phyloP scores from a whole-genome alignment of 1,284 basidiomycete genomes.

The Boletus sp. region DNA sequence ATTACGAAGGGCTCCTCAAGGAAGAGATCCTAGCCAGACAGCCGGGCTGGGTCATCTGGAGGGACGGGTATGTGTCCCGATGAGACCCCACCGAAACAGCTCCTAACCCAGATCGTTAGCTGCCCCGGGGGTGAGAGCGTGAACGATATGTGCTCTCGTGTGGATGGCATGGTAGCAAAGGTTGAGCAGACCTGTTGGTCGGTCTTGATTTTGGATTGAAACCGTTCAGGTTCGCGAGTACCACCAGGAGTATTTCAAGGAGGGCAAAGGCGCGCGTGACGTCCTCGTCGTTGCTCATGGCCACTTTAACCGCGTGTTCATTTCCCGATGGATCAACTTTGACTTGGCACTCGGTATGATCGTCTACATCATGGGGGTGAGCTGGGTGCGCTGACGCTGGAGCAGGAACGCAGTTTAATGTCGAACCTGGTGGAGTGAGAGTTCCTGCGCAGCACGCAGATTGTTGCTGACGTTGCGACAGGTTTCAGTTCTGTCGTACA shows the following conservation, averaged over 20 bases:
- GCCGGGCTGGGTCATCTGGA: constrained; percentile 79
- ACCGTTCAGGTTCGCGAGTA: constrained; percentile 62
- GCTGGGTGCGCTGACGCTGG: constrained; percentile 5
- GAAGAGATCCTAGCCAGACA: constrained; percentile 69
- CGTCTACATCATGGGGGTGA: not conserved
- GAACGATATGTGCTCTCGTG: constrained; percentile 72
- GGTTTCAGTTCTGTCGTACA: constrained; percentile 72
- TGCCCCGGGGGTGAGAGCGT: constrained; percentile 86
- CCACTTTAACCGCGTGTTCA: constrained; percentile 82
- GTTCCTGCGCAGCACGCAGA: not conserved
- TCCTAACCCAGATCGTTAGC: constrained; percentile 34
- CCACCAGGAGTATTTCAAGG: constrained; percentile 69
- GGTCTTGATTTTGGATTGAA: constrained; percentile 2
- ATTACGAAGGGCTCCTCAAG: constrained; percentile 80
- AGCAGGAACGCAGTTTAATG: constrained; percentile 72
- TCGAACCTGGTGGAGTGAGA: constrained; percentile 75
- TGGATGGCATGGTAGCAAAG: constrained; percentile 73
- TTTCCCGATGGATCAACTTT: constrained; percentile 76
- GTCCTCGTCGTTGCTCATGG: constrained; percentile 77
- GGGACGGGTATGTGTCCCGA: constrained; percentile 56
- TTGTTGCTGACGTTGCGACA: constrained; percentile 26
- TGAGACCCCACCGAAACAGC: not conserved
- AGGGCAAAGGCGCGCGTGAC: constrained; percentile 60
- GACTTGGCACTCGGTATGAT: constrained; percentile 58
- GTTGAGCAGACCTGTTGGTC: constrained; percentile 31